Evolutionary conservation across 1,139 yeast species (phyloP), one percentile per base, ranked within the genome.

Genomic region (Yamadazyma membranifaciens): DNA sequence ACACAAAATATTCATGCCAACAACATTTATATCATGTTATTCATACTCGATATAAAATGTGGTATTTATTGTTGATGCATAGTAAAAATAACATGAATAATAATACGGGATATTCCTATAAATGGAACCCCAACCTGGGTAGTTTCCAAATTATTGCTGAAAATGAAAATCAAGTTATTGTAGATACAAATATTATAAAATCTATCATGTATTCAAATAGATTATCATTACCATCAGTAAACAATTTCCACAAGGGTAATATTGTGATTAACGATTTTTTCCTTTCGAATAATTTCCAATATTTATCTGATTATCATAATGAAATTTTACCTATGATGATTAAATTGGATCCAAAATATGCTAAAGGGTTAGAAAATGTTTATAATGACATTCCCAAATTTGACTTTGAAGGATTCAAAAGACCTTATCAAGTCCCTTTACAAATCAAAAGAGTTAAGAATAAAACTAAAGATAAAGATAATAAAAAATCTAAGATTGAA

Each of bases 1-100:
- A 67, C 41, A 68, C 74, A 20, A 68, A 68, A 43, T 68, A 67
- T 43, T 65, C 72, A 5, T 66, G 73, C 41, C 69, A 62, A 40
- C 74, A 68, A 44, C 74, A 68, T 52, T 49, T 68, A 26, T 45
- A 51, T 15, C 63, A 66, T 42, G 74, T 68, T 17, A 65, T 63
- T 36, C 73, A 68, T 38, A 67, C 60, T 44, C 43, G 73, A 28
- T 68, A 67, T 45, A 65, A 61, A 43, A 60, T 68, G 35, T 62
- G 74, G 73, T 63, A 52, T 41, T 52, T 55, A 14, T 56, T 68
- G 38, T 63, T 67, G 67, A 40, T 61, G 26, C 67, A 66, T 43
- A 59, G 46, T 31, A 59, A 43, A 53, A 55, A 37, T 51, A 32
- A 53, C 36, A 50, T 52, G 33, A 47, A 47, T 11, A 45, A 56